These are phyloP conservation scores for Arabidopsis hybrid DNA, from an alignment of 441 rosid genomes.

Conservation along the genomic window DNA sequence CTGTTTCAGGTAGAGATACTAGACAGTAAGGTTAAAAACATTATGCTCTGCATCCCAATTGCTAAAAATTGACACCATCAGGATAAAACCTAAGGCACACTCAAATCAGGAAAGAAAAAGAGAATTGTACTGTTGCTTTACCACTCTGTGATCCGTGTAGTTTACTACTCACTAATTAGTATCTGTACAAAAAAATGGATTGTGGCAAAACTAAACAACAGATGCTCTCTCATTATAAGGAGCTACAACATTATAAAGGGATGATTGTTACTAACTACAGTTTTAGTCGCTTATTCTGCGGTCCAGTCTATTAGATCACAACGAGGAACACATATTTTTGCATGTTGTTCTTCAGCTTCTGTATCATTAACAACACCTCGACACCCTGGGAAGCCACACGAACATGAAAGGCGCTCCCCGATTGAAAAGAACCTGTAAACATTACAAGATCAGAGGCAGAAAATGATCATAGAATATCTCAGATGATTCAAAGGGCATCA, in stretches of 20 bases:
- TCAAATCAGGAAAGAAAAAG: no score
- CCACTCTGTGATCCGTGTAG: background rate
- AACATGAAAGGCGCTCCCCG: slow-evolving; percentile 81
- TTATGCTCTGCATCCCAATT: no score
- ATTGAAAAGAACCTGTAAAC: slow-evolving; percentile 81
- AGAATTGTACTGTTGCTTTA: no score
- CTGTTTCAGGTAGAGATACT: no score
- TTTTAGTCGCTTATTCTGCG: slow-evolving; percentile 53
- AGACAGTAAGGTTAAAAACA: no score
- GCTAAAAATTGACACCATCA: no score
- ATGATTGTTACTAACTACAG: slow-evolving; percentile 1
- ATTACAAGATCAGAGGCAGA: background rate
- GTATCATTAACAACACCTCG: slow-evolving; percentile 91
- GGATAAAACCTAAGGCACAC: no score
- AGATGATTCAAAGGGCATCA: slow-evolving; percentile 27
- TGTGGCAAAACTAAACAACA: background rate
- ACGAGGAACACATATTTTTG: slow-evolving; percentile 66
- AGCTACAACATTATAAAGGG: slow-evolving; percentile 8
- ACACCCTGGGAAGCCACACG: slow-evolving; percentile 84
- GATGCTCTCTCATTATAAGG: background rate
- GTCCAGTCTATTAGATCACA: slow-evolving; percentile 73
- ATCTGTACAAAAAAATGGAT: background rate
- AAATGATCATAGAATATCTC: slow-evolving; percentile 17
- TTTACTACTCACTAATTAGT: slow-evolving; percentile 31
- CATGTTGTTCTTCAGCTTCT: slow-evolving; percentile 81